Evolutionary conservation across 257 asterid genomes (phyloP), one percentile per base, ranked within the genome.

Genomic region (Hygrophila difformis): DNA sequence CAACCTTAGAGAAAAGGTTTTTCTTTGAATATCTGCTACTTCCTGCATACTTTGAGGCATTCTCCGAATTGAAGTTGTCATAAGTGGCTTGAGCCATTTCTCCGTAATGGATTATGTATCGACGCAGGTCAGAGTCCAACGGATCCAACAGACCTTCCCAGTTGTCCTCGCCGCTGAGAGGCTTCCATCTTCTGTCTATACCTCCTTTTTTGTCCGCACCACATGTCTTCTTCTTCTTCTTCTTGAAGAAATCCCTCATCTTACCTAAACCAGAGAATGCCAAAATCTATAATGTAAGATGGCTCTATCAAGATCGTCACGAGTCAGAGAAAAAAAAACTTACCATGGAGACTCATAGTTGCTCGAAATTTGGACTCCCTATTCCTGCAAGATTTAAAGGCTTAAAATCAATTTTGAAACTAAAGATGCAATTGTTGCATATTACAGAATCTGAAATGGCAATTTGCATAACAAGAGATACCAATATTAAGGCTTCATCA

Each of bases 1-100:
- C 93, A 0, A 66, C 71, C 10, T 8, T 21, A 6, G 53, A 14
- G 6, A 77, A 72, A 1, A 81, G 55, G 15, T 54, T 43, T 26
- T 23, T 59, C 16, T 44, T 61, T 0, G 72, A 36, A 14, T 61
- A 73, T 40, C 22, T 21, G 46, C 74, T 55, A 52, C 49, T 31
- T 9, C 71, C 73, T 6, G 70, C 55, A 22, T 59, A 64, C 31
- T 57, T 62, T 0, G 84, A 81, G 0, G 5, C 9, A 18, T 56
- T 62, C 8, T 70, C 53, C 14, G 39, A 12, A 70, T 69, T 70
- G 65, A 81, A 81, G 12, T 63, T 55, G 52, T 77, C 82, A 42
- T 73, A 73, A 9, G 82, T 52, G 42, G 76, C 88, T 46, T 75
- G 80, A 44, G 93, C 74, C 72, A 64, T 72, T 13, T 60, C 67